A percentile compares a stretch with the other conserved stretches of the same genome.
These are phyloP conservation scores for Fraxinus angustifolia DNA, from an alignment of 305 asterid genomes.

Conservation along the genomic window DNA sequence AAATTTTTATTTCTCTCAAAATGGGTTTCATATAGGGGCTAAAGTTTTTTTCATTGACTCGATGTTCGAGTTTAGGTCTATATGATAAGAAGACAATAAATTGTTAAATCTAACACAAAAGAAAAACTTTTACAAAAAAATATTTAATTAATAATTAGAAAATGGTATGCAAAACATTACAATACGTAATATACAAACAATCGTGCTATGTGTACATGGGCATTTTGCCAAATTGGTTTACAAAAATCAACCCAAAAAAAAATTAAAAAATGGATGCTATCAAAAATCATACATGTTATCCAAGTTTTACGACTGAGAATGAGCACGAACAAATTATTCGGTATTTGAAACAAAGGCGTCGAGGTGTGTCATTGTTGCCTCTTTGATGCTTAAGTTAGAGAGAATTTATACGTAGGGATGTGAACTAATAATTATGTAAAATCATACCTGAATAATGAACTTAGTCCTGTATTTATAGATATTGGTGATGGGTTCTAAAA, in stretches of 20 bases:
- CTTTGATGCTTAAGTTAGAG: no score
- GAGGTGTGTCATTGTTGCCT: not conserved
- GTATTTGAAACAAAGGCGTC: not conserved
- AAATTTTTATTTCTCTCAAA: no score
- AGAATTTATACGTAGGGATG: not conserved
- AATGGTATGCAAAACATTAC: not conserved
- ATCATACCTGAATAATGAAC: not conserved
- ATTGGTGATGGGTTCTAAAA: not conserved
- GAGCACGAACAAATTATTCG: not conserved
- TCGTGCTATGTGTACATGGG: not conserved
- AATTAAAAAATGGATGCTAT: no score
- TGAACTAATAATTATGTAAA: not conserved
- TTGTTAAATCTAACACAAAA: not conserved
- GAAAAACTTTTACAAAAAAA: not conserved
- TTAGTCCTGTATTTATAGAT: not conserved
- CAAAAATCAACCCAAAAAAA: not conserved
- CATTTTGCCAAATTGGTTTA: not conserved
- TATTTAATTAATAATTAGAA: not conserved
- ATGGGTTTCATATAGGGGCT: no score
- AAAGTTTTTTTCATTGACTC: not conserved
- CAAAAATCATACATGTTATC: not conserved
- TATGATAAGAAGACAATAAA: not conserved
- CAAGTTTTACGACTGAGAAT: not conserved
- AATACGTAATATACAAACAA: not conserved
- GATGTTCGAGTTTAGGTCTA: not conserved